phyloP scores from a whole-genome alignment of 306 rosid species.

The Macrotyloma uniflorum region DNA sequence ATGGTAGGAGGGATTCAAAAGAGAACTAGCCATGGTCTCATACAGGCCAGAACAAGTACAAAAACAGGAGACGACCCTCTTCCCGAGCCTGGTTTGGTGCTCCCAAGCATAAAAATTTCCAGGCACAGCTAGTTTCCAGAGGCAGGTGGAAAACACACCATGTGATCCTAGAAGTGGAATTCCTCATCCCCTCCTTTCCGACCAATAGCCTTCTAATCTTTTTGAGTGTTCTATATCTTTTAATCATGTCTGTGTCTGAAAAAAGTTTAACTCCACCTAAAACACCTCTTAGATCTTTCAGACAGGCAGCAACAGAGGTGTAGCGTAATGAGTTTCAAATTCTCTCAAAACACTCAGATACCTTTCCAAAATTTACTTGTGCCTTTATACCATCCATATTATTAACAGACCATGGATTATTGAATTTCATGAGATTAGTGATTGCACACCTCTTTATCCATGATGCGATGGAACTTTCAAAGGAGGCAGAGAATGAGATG shows the following conservation, averaged over 20 bases:
- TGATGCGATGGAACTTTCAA: not conserved
- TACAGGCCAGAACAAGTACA: not conserved
- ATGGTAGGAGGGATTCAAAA: not conserved
- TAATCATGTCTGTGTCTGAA: not conserved
- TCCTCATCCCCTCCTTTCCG: not conserved
- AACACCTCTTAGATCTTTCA: not conserved
- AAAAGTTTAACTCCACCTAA: not conserved
- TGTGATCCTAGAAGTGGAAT: not conserved
- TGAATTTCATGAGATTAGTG: not conserved
- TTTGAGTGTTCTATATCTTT: not conserved
- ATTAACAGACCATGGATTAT: not conserved
- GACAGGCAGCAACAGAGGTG: not conserved
- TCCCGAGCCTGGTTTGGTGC: not conserved
- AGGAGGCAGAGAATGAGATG: not conserved
- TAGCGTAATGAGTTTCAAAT: not conserved
- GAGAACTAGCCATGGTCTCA: slow-evolving; percentile 13
- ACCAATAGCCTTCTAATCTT: not conserved
- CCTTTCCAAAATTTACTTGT: not conserved
- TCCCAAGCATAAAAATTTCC: not conserved
- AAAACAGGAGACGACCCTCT: not conserved
- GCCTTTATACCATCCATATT: not conserved
- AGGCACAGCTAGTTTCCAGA: not conserved
- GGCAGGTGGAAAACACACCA: not conserved
- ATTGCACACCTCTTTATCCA: slow-evolving; percentile 2
- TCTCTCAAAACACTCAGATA: not conserved